phyloP scores from a whole-genome alignment of 1,139 yeast species.

The Candida sp. region DNA sequence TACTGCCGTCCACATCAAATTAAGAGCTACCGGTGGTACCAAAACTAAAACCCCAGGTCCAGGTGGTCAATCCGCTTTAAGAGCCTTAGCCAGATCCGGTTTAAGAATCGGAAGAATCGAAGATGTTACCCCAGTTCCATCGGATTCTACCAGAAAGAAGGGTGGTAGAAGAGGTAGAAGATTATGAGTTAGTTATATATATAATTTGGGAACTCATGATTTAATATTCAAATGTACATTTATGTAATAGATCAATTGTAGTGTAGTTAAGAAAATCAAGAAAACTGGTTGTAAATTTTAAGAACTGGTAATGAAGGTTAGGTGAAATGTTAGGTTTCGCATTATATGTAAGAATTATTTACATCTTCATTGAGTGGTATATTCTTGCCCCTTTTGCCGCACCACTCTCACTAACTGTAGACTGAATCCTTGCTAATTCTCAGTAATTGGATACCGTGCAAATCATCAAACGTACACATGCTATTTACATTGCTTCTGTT shows the following conservation, averaged over 20 bases:
- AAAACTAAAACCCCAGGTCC: conserved; percentile 99
- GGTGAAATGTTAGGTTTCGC: no score
- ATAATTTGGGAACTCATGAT: conserved; percentile 6
- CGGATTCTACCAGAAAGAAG: conserved; percentile 99
- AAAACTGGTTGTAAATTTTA: no score
- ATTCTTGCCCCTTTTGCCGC: no score
- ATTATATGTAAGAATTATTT: no score
- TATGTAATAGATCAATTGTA: conserved; percentile 10
- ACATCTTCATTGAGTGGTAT: no score
- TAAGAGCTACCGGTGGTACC: conserved; percentile 99
- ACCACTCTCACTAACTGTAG: no score
- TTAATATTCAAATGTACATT: conserved; percentile 14
- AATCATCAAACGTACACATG: conserved; percentile 88
- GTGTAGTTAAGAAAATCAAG: not conserved
- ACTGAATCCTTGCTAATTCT: no score
- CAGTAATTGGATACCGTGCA: conserved; percentile 79
- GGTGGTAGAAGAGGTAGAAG: conserved; percentile 99
- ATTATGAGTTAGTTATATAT: conserved; percentile 54
- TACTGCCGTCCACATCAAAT: conserved; percentile 99
- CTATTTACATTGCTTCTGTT: conserved; percentile 88
- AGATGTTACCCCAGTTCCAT: conserved; percentile 99
- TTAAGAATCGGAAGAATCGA: conserved; percentile 99
- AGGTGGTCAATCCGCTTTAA: conserved; percentile 99
- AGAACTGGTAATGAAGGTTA: no score
- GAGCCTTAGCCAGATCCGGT: conserved; percentile 99